Evolutionary conservation across 2,329 filamentous ascomycete species (phyloP).

Genomic region (Aureobasidium musti): DNA sequence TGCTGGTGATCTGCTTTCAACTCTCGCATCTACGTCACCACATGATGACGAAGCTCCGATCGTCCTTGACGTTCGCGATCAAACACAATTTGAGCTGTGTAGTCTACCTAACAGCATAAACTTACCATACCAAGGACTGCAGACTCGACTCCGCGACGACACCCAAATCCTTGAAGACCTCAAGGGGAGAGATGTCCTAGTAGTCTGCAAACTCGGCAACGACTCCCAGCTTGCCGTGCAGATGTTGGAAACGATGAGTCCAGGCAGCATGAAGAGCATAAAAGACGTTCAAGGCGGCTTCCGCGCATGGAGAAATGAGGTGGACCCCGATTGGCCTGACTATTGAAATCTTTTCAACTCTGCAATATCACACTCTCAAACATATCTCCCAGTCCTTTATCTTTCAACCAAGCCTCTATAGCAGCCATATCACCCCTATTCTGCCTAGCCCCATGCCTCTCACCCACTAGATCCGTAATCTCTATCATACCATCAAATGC

Average conservation of each 20-base stretch:
- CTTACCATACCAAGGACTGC: slow-evolving; percentile 64
- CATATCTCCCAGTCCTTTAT: slow-evolving; percentile 49
- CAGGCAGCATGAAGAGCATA: slow-evolving; percentile 59
- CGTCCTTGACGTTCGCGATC: slow-evolving; percentile 77
- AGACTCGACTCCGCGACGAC: slow-evolving; percentile 36
- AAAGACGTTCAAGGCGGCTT: slow-evolving; percentile 73
- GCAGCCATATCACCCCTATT: slow-evolving; percentile 59
- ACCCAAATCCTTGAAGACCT: slow-evolving; percentile 32
- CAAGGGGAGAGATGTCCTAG: slow-evolving; percentile 60
- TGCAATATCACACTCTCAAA: slow-evolving; percentile 46
- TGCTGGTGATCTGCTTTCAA: slow-evolving; percentile 54
- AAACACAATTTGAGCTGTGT: slow-evolving; percentile 80
- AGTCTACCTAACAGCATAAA: slow-evolving; percentile 75
- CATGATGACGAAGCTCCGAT: slow-evolving; percentile 32
- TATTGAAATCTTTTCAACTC: slow-evolving; percentile 47
- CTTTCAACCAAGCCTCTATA: slow-evolving; percentile 53
- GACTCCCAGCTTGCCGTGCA: slow-evolving; percentile 72
- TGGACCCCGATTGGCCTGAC: slow-evolving; percentile 62
- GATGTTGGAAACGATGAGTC: slow-evolving; percentile 65
- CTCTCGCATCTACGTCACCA: background rate
- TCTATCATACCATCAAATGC: slow-evolving; percentile 60
- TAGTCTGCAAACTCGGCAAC: slow-evolving; percentile 74
- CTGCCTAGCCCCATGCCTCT: slow-evolving; percentile 52
- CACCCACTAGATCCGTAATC: slow-evolving; percentile 54
- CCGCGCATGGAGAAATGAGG: slow-evolving; percentile 67